Conservation (phyloP, 352 stramenopile species). For the Thalassiosira mediterranea region DNA sequence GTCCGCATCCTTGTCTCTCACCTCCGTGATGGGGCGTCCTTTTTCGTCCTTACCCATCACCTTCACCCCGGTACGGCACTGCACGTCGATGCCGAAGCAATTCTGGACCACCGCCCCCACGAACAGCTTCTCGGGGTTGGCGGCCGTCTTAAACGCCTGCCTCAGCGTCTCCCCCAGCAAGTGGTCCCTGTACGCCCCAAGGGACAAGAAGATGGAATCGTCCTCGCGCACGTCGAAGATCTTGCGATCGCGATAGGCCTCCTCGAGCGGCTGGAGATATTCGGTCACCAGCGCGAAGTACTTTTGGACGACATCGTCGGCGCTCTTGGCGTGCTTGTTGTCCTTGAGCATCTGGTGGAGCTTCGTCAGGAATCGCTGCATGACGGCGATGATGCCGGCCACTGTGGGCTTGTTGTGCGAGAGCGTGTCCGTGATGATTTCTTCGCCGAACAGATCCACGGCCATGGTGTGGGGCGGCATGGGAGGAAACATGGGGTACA, state of each 20-base stretch:
- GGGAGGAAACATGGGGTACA: conserved; percentile 21
- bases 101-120: conserved; percentile 84
- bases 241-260: conserved; percentile 49
- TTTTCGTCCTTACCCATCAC: conserved; percentile 70
- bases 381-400: conserved; percentile 54
- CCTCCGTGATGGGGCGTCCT: conserved; percentile 53
- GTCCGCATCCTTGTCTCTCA: conserved; percentile 76
- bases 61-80: conserved; percentile 74
- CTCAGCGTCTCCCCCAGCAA: conserved; percentile 68
- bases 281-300: conserved; percentile 56
- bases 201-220: conserved; percentile 72
- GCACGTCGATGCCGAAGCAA: conserved; percentile 57
- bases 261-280: conserved; percentile 61
- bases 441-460: conserved; percentile 8
- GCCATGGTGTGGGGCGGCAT: conserved; percentile 33
- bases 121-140: conserved; percentile 70
- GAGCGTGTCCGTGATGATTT: conserved; percentile 56
- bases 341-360: conserved; percentile 46
- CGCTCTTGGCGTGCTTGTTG: conserved; percentile 32
- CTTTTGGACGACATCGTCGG: conserved; percentile 35
- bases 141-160: conserved; percentile 65
- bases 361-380: conserved; percentile 53
- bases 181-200: conserved; percentile 75
- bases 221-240: conserved; percentile 73
- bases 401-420: conserved; percentile 60